Evolutionary conservation across 176 grass and related monocot genomes (phyloP).

Genomic region (Pharus latifolius): DNA sequence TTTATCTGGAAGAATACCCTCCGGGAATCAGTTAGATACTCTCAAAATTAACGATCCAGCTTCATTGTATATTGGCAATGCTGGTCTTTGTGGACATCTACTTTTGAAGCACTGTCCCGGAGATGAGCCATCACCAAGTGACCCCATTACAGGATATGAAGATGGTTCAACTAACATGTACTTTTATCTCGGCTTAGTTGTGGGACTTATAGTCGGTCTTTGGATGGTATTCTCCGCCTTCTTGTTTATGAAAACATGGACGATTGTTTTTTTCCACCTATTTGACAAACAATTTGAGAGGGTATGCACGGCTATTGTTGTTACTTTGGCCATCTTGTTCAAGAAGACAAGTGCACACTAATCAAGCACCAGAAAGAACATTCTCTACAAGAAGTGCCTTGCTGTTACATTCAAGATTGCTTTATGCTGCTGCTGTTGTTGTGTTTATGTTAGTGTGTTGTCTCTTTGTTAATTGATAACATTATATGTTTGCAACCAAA

Average conservation of each 20-base stretch:
- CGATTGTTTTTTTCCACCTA: not conserved
- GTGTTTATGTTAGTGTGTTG: no score
- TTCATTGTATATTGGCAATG: slow-evolving; percentile 17
- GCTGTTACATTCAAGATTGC: no score
- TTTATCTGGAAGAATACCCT: slow-evolving; percentile 20
- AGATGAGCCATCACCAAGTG: no score
- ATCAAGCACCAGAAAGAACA: not conserved
- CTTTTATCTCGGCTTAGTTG: not conserved
- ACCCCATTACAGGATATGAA: no score
- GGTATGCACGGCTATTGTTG: not conserved
- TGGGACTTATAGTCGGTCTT: not conserved
- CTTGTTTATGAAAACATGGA: not conserved
- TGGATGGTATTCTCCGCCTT: not conserved
- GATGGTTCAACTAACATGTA: no score
- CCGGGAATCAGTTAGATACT: not conserved
- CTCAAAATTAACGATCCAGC: not conserved
- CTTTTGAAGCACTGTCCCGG: not conserved
- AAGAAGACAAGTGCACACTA: not conserved
- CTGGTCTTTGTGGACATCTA: slow-evolving; percentile 15
- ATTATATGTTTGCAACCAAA: no score
- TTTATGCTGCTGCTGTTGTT: no score
- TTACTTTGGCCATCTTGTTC: not conserved
- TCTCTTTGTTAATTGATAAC: no score
- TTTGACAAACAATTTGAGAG: not conserved
- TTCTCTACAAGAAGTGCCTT: no score